Evolutionary conservation across 495 filamentous ascomycete genomes (phyloP), one percentile per base, ranked within the genome.

Genomic region (Neurospora sp.): DNA sequence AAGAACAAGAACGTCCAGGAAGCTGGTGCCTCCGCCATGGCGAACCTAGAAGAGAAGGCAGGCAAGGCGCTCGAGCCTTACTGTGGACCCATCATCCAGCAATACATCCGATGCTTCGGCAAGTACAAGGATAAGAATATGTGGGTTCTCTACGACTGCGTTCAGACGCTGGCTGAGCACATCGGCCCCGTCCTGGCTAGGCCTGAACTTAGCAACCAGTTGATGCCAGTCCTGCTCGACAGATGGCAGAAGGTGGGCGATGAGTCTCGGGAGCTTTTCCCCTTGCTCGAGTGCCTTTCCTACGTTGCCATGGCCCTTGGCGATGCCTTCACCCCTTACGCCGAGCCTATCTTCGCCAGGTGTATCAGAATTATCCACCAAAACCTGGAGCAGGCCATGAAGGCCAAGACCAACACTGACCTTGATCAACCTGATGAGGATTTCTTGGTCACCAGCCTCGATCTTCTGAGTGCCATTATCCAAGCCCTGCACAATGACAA

Each of bases 111-210:
- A 73, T 98, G 96, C 80, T 98, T 99, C 83, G 86, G 82, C 37
- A 93, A 91, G 80, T 99, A 98, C 88, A 98, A 99, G 85, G 95
- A 98, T 80, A 90, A 93, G 69, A 99, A 99, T 84, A 97, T 97
- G 89, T 98, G 95, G 83, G 94, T 98, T 72, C 89, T 99, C 42
- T 99, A 99, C 82, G 96, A 98, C 83, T 99, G 96, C 82, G 92
- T 99, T 68, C 96, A 99, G 82, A 98, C 96, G 0, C 84, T 99
- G 46, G 96, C 96, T 16, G 96, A 99, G 78, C 91, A 94, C 80
- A 91, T 98, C 68, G 92, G 93, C 69, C 89, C 89, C 20, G 89
- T 91, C 59, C 83, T 99, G 61, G 89, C 93, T 11, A 86, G 89
- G 75, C 91, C 93, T 5, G 88, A 94, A 71, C 86, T 97, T 6